A percentile compares a stretch with the other conserved stretches of the same genome.
These are phyloP conservation scores for Cochlearia excelsa DNA, from an alignment of 345 rosid genomes.

Conservation along the genomic window DNA sequence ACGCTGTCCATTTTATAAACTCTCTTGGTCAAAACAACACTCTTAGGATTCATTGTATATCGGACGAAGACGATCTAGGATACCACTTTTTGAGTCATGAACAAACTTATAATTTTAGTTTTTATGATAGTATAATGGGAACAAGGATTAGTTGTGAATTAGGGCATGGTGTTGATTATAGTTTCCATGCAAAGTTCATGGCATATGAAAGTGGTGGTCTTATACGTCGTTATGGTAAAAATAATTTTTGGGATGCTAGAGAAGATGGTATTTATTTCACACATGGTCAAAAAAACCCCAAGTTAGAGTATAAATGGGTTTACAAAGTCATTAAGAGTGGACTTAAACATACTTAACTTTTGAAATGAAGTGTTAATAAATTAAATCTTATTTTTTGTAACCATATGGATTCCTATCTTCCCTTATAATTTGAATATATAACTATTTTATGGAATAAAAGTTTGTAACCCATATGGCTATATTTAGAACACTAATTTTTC, in stretches of 20 bases:
- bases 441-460: too few relatives aligned
- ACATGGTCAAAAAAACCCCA: background rate
- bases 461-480: too few relatives aligned
- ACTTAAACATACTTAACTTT: too few relatives aligned
- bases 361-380: too few relatives aligned
- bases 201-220: background rate
- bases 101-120: background rate
- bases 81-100: background rate
- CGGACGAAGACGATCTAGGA: background rate
- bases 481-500: too few relatives aligned
- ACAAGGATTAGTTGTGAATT: background rate
- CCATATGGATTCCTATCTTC: too few relatives aligned
- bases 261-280: conserved; percentile 26
- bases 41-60: background rate
- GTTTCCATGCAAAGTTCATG: background rate
- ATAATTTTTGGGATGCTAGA: conserved; percentile 6
- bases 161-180: background rate
- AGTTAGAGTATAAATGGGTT: conserved; percentile 16
- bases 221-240: conserved; percentile 2
- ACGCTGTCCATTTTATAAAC: background rate
- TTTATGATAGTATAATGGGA: conserved; percentile 5
- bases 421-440: too few relatives aligned
- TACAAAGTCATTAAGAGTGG: background rate
- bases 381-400: too few relatives aligned
- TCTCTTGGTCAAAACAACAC: background rate